Conservation (phyloP, 306 rosid genomes). For the Rosa persica region DNA sequence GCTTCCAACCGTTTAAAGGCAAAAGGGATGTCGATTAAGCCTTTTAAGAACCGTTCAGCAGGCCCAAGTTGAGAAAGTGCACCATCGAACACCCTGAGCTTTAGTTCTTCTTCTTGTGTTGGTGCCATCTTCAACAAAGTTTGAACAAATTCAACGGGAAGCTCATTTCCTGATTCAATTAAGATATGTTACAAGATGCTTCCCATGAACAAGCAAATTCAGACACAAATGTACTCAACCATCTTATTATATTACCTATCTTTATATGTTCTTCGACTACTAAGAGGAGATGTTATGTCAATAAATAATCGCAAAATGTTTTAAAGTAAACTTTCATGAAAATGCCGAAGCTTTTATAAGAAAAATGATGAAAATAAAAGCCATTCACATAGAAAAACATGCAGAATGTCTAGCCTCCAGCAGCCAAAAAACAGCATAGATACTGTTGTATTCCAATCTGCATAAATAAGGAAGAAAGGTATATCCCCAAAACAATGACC, state of each 20-base stretch:
- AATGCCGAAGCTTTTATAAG: not conserved
- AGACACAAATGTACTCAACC: not conserved
- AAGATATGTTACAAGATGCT: conserved; percentile 24
- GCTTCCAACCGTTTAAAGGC: conserved; percentile 82
- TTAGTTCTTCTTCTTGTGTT: conserved; percentile 84
- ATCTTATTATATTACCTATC: not conserved
- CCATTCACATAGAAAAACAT: not conserved
- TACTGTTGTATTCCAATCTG: not conserved
- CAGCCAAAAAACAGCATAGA: not conserved
- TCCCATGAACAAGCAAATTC: conserved; percentile 4
- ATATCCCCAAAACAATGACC: not conserved
- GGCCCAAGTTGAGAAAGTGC: conserved; percentile 63
- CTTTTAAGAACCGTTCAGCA: conserved; percentile 87
- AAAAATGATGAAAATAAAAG: not conserved
- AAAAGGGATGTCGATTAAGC: conserved; percentile 72
- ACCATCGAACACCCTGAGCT: conserved; percentile 75
- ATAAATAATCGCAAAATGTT: not conserved
- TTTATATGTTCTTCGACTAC: not conserved
- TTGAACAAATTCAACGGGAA: conserved; percentile 74
- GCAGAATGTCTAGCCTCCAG: not conserved
- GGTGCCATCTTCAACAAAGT: conserved; percentile 88
- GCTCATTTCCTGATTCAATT: conserved; percentile 74
- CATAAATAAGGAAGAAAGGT: not conserved
- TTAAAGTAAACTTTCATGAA: not conserved
- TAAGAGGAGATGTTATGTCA: not conserved